A percentile compares a stretch with the other conserved stretches of the same genome.
These are phyloP conservation scores for Mycena leptocephala DNA, from an alignment of 768 basidiomycete species.

Conservation along the genomic window DNA sequence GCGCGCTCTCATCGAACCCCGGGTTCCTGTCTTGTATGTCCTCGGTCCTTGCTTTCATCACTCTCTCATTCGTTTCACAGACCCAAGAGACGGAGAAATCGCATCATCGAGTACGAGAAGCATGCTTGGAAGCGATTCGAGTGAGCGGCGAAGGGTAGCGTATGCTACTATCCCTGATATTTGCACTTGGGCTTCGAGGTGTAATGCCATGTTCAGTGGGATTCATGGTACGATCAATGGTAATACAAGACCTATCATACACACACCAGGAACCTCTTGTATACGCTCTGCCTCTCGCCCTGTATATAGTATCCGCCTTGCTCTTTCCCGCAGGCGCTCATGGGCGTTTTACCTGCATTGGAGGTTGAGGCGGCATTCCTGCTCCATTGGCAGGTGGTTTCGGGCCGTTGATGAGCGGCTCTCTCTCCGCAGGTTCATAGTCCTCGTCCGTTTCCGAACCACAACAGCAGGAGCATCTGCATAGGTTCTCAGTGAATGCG, in stretches of 20 bases:
- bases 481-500: background rate
- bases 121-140: conserved; percentile 87
- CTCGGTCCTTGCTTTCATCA: background rate
- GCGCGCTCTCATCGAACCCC: conserved; percentile 89
- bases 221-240: too few species aligned
- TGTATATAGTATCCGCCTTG: too few species aligned
- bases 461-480: conserved; percentile 5
- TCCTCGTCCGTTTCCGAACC: background rate
- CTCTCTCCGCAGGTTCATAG: conserved; percentile 7
- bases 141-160: conserved; percentile 31
- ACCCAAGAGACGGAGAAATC: conserved; percentile 67
- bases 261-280: too few species aligned
- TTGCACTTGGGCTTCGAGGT: too few species aligned
- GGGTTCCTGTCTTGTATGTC: conserved; percentile 83
- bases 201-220: too few species aligned
- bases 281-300: too few species aligned
- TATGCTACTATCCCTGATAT: background rate
- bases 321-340: background rate
- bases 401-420: conserved; percentile 19
- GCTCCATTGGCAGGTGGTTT: background rate
- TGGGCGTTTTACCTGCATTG: conserved; percentile 22
- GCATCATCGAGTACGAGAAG: conserved; percentile 81
- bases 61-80: conserved; percentile 48
- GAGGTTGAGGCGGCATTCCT: conserved; percentile 26
- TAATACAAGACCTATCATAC: too few species aligned